These are phyloP conservation scores for Xylaria sp. DNA, from an alignment of 2,329 filamentous ascomycete genomes.

Conservation along the genomic window DNA sequence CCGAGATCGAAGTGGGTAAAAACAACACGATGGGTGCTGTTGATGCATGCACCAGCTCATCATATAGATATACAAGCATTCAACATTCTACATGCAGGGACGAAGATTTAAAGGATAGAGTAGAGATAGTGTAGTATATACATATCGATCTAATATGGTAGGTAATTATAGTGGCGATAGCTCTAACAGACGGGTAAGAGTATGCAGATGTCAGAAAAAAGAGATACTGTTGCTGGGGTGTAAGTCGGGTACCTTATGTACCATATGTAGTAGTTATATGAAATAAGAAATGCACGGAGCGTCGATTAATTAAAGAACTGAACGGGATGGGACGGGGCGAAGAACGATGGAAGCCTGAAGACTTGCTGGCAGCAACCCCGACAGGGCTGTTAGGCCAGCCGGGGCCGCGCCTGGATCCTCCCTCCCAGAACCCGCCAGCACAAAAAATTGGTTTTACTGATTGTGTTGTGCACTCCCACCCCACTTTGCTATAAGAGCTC, in stretches of 20 bases:
- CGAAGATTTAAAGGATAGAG: background rate
- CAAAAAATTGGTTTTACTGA: slow-evolving; percentile 55
- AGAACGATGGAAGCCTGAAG: background rate
- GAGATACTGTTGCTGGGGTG: background rate
- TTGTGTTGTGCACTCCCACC: slow-evolving; percentile 66
- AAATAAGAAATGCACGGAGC: background rate
- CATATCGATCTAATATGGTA: background rate
- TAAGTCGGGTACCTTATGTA: background rate
- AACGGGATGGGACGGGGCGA: background rate
- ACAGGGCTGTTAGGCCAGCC: slow-evolving; percentile 35
- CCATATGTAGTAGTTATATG: background rate
- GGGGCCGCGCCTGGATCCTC: slow-evolving; percentile 31
- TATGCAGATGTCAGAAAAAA: background rate
- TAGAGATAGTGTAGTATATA: background rate
- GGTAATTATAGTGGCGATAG: background rate
- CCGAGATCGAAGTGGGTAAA: slow-evolving; percentile 27
- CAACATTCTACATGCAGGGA: background rate
- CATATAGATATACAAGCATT: background rate
- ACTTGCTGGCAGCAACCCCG: slow-evolving; percentile 26
- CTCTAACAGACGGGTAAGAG: background rate
- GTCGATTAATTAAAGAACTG: background rate
- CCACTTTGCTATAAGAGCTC: slow-evolving; percentile 66
- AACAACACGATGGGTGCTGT: slow-evolving; percentile 22
- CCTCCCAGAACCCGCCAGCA: slow-evolving; percentile 17
- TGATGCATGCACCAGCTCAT: slow-evolving; percentile 8